phyloP scores from a whole-genome alignment of 164 flowering plant species.

The Vitis labrusca region DNA sequence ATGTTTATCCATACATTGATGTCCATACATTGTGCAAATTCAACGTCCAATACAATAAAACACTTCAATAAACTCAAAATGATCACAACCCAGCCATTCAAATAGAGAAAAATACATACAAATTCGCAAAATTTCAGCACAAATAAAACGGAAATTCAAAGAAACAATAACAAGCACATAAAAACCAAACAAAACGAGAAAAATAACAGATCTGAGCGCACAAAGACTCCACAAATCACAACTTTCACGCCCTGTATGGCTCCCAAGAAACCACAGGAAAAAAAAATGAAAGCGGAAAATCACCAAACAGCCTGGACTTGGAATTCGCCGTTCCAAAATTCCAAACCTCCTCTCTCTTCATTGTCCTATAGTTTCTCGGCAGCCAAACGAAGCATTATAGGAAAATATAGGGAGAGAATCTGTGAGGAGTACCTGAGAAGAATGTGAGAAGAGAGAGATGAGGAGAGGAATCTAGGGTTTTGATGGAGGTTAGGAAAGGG shows the following conservation, averaged over 20 bases:
- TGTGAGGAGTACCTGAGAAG: slow-evolving; percentile 13
- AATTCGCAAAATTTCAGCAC: background rate
- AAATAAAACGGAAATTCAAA: background rate
- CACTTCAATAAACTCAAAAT: background rate
- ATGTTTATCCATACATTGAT: no score
- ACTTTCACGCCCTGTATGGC: background rate
- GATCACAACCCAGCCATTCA: background rate
- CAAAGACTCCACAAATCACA: background rate
- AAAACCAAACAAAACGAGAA: slow-evolving; percentile 5
- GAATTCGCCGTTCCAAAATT: background rate
- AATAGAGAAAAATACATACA: slow-evolving; percentile 5
- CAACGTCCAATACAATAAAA: background rate
- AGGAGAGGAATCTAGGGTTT: slow-evolving; percentile 31
- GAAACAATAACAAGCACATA: background rate
- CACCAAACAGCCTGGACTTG: background rate
- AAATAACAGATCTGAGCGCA: slow-evolving; percentile 23
- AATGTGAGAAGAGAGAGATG: slow-evolving; percentile 13
- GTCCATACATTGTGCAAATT: slow-evolving; percentile 7
- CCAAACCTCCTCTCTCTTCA: background rate
- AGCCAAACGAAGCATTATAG: background rate
- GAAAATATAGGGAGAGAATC: background rate
- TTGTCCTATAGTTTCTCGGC: background rate
- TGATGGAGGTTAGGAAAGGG: background rate
- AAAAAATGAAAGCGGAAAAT: background rate
- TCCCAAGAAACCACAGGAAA: background rate